Evolutionary conservation across 495 filamentous ascomycete species (phyloP), one percentile per base, ranked within the genome.

Genomic region (Glutinoglossum americanum): DNA sequence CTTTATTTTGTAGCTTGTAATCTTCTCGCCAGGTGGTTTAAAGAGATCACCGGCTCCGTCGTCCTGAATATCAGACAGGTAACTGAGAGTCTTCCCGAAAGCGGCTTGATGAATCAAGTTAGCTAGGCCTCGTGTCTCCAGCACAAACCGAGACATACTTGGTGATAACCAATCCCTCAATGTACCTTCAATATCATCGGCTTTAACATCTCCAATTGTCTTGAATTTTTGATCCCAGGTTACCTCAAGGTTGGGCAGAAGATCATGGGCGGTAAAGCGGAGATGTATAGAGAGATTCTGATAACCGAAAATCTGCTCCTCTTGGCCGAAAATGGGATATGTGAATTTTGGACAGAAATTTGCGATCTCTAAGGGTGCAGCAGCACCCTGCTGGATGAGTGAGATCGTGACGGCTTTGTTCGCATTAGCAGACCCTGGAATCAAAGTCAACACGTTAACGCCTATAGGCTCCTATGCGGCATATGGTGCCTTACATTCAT

Each of bases 291-390:
- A 76, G 57, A 95, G 72, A 28, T 78, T 77, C 61, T 84, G 80
- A 70, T 97, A 94, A 25, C 92, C 92, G 61, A 95, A 90, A 54
- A 99, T 90, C 17, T 72, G 73, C 70, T 99, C 88, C 0, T 87
- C 81, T 17, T 96, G 82, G 64, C 88, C 90, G 64, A 96, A 97
- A 57, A 99, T 84, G 0, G 84, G 71, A 67, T 95, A 95, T 21
- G 89, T 95, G 68, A 90, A 92, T 63, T 76, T 77, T 1, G 92
- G 92, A 58, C 85, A 76, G 69, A 97, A 96, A 56, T 73, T 75
- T 21, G 74, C 72, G 32, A 84, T 63, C 3, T 76, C 78, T 62
- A 78, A 77, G 21, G 77, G 71, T 58, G 74, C 76, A 37, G 72
- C 65, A 7, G 74, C 66, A 13, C 71, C 69, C 0, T 83, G 77